These are phyloP conservation scores for Pichia pseudocactophila DNA, from an alignment of 805 yeast genomes.

Conservation along the genomic window DNA sequence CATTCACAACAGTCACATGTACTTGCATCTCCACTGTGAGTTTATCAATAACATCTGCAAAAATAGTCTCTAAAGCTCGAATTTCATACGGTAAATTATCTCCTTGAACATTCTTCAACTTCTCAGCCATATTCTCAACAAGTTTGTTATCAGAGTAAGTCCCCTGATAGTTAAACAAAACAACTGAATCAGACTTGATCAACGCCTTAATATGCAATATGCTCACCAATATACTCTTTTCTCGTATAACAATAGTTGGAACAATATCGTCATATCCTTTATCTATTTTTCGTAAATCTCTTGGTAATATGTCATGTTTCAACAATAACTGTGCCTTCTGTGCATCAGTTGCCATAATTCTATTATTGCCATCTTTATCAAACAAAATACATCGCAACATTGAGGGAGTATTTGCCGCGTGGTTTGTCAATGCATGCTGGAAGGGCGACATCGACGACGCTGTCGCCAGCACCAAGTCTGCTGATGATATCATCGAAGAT, in stretches of 20 bases:
- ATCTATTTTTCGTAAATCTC: constrained; percentile 47
- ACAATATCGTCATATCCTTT: constrained; percentile 41
- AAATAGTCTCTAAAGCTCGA: constrained; percentile 80
- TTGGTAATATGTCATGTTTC: constrained; percentile 38
- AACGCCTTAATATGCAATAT: constrained; percentile 43
- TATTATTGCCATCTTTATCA: constrained; percentile 35
- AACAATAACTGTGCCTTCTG: constrained; percentile 35
- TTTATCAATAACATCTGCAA: constrained; percentile 70
- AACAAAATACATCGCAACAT: constrained; percentile 39
- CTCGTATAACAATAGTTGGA: constrained; percentile 44
- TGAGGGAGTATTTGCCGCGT: constrained; percentile 10
- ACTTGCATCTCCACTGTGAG: constrained; percentile 82
- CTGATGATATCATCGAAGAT: constrained; percentile 3
- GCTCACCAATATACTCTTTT: constrained; percentile 38
- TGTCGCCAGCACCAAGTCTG: constrained; percentile 5
- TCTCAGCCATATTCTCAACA: constrained; percentile 32
- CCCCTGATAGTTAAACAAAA: constrained; percentile 39
- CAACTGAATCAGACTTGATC: constrained; percentile 43
- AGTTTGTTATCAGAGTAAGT: constrained; percentile 39
- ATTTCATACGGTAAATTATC: constrained; percentile 70
- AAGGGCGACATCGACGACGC: constrained; percentile 6
- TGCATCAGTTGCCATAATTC: constrained; percentile 37
- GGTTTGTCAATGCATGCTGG: constrained; percentile 3
- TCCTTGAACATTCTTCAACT: constrained; percentile 29
- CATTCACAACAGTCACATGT: constrained; percentile 65